Evolutionary conservation across 2,329 filamentous ascomycete species (phyloP).

Genomic region (Paraphaeosphaeria sporulosa): DNA sequence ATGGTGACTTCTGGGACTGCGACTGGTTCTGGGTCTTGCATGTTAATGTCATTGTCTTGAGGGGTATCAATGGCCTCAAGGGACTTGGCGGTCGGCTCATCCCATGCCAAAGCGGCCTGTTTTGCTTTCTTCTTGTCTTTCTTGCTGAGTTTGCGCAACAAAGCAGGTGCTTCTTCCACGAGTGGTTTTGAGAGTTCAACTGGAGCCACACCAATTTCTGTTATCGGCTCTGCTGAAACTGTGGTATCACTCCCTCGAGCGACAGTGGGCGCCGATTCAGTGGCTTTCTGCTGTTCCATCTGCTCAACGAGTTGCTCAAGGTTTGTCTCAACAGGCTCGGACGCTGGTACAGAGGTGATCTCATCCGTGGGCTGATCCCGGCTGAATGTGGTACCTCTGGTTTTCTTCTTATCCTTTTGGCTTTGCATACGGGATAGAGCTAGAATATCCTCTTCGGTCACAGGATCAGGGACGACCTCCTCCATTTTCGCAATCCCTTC

Average conservation of each 20-base stretch:
- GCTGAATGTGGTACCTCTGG: slow-evolving; percentile 17
- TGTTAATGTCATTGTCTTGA: neutral
- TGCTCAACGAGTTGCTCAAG: neutral
- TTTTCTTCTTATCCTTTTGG: slow-evolving; percentile 36
- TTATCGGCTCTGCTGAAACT: neutral
- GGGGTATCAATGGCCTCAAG: neutral
- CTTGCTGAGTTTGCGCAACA: slow-evolving; percentile 32
- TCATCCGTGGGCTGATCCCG: slow-evolving; percentile 19
- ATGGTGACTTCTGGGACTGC: neutral
- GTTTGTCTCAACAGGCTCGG: neutral
- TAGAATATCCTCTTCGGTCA: slow-evolving; percentile 13
- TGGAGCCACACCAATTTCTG: neutral
- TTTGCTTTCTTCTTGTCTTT: slow-evolving; percentile 51
- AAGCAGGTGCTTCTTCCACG: slow-evolving; percentile 19
- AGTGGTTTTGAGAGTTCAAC: neutral
- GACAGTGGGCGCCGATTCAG: neutral
- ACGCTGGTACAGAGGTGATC: neutral
- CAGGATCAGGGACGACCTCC: slow-evolving; percentile 24
- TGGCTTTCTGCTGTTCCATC: neutral
- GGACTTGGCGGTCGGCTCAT: slow-evolving; percentile 18
- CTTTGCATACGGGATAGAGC: slow-evolving; percentile 21
- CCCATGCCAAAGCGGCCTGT: slow-evolving; percentile 5
- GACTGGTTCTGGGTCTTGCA: neutral
- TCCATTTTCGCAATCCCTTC: slow-evolving; percentile 30
- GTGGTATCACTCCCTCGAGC: neutral